phyloP scores from a whole-genome alignment of 2,329 filamentous ascomycete genomes.

The Scytalidium lignicola region DNA sequence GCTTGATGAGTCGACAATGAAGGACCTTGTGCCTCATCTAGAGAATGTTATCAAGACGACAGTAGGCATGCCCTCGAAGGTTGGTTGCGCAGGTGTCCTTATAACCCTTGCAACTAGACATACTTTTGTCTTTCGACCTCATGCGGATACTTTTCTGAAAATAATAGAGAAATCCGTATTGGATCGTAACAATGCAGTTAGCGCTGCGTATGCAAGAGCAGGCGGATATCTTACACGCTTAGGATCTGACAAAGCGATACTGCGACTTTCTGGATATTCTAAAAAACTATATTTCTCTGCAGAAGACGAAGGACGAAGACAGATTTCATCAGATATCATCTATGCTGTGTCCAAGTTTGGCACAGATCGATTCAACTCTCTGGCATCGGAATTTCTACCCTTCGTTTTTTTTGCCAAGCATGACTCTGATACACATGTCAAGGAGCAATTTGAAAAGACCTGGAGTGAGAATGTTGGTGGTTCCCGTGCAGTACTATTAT shows the following conservation, averaged over 20 bases:
- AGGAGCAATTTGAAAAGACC: slow-evolving; percentile 73
- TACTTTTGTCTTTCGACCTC: slow-evolving; percentile 66
- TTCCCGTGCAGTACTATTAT: slow-evolving; percentile 73
- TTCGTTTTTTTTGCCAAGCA: slow-evolving; percentile 86
- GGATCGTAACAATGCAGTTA: slow-evolving; percentile 91
- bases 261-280: slow-evolving; percentile 46
- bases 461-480: slow-evolving; percentile 92
- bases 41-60: slow-evolving; percentile 78
- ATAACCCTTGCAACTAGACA: slow-evolving; percentile 81
- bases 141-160: slow-evolving; percentile 71
- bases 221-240: slow-evolving; percentile 76
- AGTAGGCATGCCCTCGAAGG: slow-evolving; percentile 88
- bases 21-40: slow-evolving; percentile 63
- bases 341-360: slow-evolving; percentile 80
- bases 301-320: slow-evolving; percentile 69
- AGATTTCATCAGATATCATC: slow-evolving; percentile 77
- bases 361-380: slow-evolving; percentile 77
- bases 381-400: slow-evolving; percentile 72
- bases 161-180: slow-evolving; percentile 76
- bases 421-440: slow-evolving; percentile 75
- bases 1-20: slow-evolving; percentile 74
- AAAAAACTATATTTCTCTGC: slow-evolving; percentile 74
- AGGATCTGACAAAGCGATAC: slow-evolving; percentile 43
- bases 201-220: slow-evolving; percentile 79
- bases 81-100: slow-evolving; percentile 81